Conservation (phyloP, 495 filamentous ascomycete species). For the Amniculicola lignicola region DNA sequence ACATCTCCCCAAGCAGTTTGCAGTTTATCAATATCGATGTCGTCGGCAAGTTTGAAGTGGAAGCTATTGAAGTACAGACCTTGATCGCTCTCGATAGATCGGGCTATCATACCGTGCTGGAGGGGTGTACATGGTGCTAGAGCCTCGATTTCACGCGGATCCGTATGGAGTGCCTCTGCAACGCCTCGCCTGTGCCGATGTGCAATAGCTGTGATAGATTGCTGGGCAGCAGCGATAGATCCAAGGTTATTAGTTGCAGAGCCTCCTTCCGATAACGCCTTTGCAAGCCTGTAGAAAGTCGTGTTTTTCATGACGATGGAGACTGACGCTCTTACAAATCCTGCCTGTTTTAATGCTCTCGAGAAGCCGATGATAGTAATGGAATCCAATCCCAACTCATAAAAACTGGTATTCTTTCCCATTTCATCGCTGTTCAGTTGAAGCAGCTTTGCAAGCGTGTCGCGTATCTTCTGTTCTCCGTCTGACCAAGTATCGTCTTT, state of each 20-base stretch:
- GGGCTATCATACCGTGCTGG: slow-evolving; percentile 75
- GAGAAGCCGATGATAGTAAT: slow-evolving; percentile 70
- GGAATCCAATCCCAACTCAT: slow-evolving; percentile 79
- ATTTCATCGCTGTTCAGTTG: slow-evolving; percentile 47
- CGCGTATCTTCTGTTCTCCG: slow-evolving; percentile 48
- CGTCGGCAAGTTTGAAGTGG: slow-evolving; percentile 49
- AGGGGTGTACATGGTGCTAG: slow-evolving; percentile 75
- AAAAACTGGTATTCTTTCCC: slow-evolving; percentile 60
- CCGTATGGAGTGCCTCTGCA: slow-evolving; percentile 47
- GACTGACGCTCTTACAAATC: slow-evolving; percentile 56
- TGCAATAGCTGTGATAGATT: slow-evolving; percentile 55
- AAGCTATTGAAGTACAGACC: slow-evolving; percentile 72
- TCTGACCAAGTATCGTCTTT: slow-evolving; percentile 40
- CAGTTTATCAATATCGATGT: slow-evolving; percentile 46
- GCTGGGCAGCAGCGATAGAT: slow-evolving; percentile 46
- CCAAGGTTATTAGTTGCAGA: slow-evolving; percentile 34
- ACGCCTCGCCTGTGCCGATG: slow-evolving; percentile 52
- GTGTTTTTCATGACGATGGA: slow-evolving; percentile 66
- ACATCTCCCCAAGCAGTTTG: slow-evolving; percentile 51
- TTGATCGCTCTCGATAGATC: slow-evolving; percentile 53
- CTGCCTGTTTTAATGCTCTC: slow-evolving; percentile 41
- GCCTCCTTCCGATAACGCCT: slow-evolving; percentile 38
- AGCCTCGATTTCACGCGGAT: slow-evolving; percentile 55
- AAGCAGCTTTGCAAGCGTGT: slow-evolving; percentile 52
- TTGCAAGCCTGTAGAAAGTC: slow-evolving; percentile 49